A percentile compares a stretch with the other conserved stretches of the same genome.
phyloP scores from a whole-genome alignment of 2,329 filamentous ascomycete species.

The Furcasterigmium furcatum region DNA sequence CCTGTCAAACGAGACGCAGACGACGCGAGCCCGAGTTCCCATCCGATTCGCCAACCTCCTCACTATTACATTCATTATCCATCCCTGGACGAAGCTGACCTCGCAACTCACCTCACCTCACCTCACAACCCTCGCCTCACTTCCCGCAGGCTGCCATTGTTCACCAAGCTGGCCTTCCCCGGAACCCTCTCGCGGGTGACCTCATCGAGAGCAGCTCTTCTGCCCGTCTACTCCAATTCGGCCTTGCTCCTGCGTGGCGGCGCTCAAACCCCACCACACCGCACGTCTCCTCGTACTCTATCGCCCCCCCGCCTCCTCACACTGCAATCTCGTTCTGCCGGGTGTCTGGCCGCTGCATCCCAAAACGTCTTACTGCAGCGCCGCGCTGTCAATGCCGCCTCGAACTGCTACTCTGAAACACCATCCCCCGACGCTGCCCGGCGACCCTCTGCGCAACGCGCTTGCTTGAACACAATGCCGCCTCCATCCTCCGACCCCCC shows the following conservation, averaged over 20 bases:
- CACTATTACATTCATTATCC: no score
- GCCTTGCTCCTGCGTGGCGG: conserved; percentile 3
- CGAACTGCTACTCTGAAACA: neutral
- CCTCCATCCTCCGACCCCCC: conserved; percentile 11
- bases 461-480: conserved; percentile 1
- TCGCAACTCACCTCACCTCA: no score
- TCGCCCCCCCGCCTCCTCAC: neutral
- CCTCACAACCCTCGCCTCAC: neutral
- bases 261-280: conserved; percentile 9
- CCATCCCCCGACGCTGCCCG: neutral
- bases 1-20: no score
- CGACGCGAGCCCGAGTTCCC: no score
- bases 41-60: neutral
- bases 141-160: neutral
- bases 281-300: conserved; percentile 2
- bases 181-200: neutral
- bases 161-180: neutral
- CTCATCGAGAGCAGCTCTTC: neutral
- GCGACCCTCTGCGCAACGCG: neutral
- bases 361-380: conserved; percentile 8
- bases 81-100: no score
- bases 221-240: neutral
- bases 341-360: conserved; percentile 7
- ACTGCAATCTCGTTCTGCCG: conserved; percentile 4
- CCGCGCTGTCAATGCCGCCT: conserved; percentile 5